Evolutionary conservation across 305 asterid genomes (phyloP).

Genomic region (Solanum hybrid): DNA sequence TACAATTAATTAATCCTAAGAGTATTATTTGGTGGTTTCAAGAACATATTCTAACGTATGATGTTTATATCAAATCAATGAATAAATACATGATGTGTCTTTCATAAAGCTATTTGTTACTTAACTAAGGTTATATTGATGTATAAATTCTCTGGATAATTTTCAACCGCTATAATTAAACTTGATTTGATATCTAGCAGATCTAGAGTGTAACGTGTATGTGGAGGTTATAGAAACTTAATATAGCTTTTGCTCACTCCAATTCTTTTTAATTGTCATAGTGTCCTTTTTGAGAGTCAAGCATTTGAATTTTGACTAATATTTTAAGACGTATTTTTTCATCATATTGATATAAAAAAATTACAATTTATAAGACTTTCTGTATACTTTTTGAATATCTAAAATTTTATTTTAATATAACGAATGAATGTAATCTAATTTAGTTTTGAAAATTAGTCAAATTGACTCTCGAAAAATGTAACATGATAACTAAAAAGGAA

Average conservation of each 20-base stretch:
- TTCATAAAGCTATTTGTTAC: neutral
- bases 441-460: no score
- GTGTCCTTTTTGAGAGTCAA: neutral
- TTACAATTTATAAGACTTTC: no score
- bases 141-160: neutral
- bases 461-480: no score
- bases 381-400: no score
- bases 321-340: no score
- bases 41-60: neutral
- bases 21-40: neutral
- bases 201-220: neutral
- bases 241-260: neutral
- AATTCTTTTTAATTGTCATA: neutral
- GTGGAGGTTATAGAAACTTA: neutral
- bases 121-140: neutral
- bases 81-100: neutral
- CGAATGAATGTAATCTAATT: no score
- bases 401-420: no score
- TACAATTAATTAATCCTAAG: neutral
- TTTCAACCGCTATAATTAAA: neutral
- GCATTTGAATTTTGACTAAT: no score
- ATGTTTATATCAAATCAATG: neutral
- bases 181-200: neutral
- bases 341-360: no score
- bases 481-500: no score